phyloP scores from a whole-genome alignment of 305 asterid genomes.

The Andrographis paniculata region DNA sequence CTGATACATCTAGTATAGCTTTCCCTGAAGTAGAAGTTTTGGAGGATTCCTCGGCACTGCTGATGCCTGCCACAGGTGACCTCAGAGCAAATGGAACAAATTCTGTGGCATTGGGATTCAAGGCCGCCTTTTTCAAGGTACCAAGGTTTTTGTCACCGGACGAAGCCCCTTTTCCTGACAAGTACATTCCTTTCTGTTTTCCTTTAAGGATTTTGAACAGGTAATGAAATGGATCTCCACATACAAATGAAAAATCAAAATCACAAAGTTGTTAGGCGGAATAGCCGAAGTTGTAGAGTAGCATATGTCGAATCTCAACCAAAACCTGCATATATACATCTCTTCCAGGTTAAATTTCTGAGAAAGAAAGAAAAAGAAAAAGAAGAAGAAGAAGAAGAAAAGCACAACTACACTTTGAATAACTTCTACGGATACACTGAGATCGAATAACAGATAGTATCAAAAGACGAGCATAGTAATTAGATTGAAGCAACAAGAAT shows the following conservation, averaged over 20 bases:
- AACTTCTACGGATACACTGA: too few species aligned
- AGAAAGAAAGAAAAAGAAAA: too few species aligned
- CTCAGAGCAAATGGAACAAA: slow-evolving; percentile 78
- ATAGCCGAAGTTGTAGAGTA: slow-evolving; percentile 13
- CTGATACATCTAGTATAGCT: slow-evolving; percentile 58
- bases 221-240: slow-evolving; percentile 18
- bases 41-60: slow-evolving; percentile 38
- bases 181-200: slow-evolving; percentile 45
- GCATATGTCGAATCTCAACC: slow-evolving; percentile 49
- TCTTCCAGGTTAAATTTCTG: too few species aligned
- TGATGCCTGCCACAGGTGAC: slow-evolving; percentile 41
- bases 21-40: slow-evolving; percentile 53
- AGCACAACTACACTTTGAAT: too few species aligned
- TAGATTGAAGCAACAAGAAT: too few species aligned
- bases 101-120: slow-evolving; percentile 96
- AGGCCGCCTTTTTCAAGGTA: slow-evolving; percentile 35
- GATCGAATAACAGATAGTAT: too few species aligned
- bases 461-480: too few species aligned
- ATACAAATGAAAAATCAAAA: slow-evolving; percentile 14
- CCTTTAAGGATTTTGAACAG: background rate
- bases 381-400: too few species aligned
- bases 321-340: slow-evolving; percentile 48
- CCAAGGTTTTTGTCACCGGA: slow-evolving; percentile 45
- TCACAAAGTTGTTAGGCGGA: slow-evolving; percentile 10
- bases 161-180: slow-evolving; percentile 55